These are phyloP conservation scores for Heteromeles arbutifolia DNA, from an alignment of 306 rosid genomes.

Conservation along the genomic window DNA sequence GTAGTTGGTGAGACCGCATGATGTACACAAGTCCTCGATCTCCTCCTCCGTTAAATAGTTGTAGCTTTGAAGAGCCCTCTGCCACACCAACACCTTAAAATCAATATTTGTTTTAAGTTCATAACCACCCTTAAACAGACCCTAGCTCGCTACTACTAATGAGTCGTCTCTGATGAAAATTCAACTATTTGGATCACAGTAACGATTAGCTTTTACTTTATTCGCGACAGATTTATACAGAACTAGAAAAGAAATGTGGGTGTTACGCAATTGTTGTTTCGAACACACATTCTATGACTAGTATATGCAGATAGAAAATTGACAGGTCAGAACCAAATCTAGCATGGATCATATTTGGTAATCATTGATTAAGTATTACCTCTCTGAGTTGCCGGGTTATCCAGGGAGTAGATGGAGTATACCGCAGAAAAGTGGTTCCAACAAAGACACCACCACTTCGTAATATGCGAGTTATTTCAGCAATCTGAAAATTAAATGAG, in stretches of 20 bases:
- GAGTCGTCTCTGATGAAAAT: background rate
- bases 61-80: slow-evolving; percentile 43
- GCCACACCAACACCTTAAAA: slow-evolving; percentile 3
- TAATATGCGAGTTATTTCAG: slow-evolving; percentile 67
- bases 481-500: slow-evolving; percentile 41
- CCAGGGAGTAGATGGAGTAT: slow-evolving; percentile 58
- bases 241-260: background rate
- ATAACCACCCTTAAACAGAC: background rate
- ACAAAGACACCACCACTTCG: slow-evolving; percentile 81
- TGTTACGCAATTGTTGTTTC: background rate
- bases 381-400: slow-evolving; percentile 40
- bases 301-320: background rate
- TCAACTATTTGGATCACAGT: background rate
- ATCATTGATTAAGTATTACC: slow-evolving; percentile 33
- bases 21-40: slow-evolving; percentile 63
- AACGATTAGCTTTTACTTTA: background rate
- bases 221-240: background rate
- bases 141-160: background rate
- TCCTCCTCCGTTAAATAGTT: slow-evolving; percentile 52
- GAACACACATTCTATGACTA: background rate
- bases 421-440: slow-evolving; percentile 82
- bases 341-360: background rate
- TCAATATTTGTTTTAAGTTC: slow-evolving; percentile 8
- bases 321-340: slow-evolving; percentile 1
- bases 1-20: slow-evolving; percentile 76